Conservation (phyloP, 345 rosid genomes). For the Boechera divaricarpa region DNA sequence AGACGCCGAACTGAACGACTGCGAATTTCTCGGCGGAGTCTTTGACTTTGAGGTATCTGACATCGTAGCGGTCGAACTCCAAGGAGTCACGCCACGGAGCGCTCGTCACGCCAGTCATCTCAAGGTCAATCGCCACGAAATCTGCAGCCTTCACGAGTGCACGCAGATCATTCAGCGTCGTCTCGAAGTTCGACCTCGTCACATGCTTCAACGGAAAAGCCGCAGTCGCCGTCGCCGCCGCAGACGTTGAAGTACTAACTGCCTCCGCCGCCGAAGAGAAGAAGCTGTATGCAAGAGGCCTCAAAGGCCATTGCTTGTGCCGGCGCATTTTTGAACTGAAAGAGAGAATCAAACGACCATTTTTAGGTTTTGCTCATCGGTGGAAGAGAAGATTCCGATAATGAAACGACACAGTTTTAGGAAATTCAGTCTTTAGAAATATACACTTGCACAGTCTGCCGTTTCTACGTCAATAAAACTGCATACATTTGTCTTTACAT, state of each 20-base stretch:
- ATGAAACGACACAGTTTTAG: not conserved
- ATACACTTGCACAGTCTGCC: conserved; percentile 25
- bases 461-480: conserved; percentile 30
- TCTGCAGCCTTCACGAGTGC: conserved; percentile 72
- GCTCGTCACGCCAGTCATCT: conserved; percentile 90
- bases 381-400: conserved; percentile 17
- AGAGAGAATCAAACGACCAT: conserved; percentile 22
- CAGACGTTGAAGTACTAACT: conserved; percentile 13
- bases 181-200: conserved; percentile 76
- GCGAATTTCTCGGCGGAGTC: conserved; percentile 98
- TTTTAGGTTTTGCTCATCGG: conserved; percentile 31
- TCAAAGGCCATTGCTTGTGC: conserved; percentile 48
- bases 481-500: conserved; percentile 17
- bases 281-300: conserved; percentile 48
- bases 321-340: conserved; percentile 41
- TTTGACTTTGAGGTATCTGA: conserved; percentile 83
- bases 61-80: conserved; percentile 79
- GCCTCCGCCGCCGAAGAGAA: conserved; percentile 33
- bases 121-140: conserved; percentile 91
- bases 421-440: not conserved
- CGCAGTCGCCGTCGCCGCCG: conserved; percentile 29
- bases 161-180: conserved; percentile 61
- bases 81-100: conserved; percentile 93
- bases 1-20: conserved; percentile 92
- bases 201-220: conserved; percentile 82